Conservation (phyloP, 495 filamentous ascomycete genomes). For the Podospora anserina region DNA sequence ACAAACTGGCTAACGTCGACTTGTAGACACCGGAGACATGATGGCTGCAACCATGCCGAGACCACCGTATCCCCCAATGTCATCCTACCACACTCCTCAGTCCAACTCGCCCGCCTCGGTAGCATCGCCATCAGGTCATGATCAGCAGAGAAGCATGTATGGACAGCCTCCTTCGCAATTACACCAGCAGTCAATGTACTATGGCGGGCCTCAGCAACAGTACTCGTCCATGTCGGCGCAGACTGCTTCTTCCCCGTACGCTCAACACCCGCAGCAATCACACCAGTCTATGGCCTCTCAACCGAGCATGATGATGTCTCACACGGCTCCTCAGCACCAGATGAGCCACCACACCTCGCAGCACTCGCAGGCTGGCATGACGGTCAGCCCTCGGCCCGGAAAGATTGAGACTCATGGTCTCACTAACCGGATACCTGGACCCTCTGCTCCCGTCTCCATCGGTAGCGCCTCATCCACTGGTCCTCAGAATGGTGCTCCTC, state of each 20-base stretch:
- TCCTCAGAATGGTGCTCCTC: constrained; percentile 50
- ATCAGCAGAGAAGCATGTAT: constrained; percentile 84
- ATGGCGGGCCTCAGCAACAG: constrained; percentile 54
- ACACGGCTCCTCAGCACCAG: constrained; percentile 51
- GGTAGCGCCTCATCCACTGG: constrained; percentile 40
- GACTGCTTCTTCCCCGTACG: constrained; percentile 69
- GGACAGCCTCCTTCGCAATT: constrained; percentile 74
- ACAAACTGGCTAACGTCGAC: constrained; percentile 26
- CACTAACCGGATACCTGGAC: constrained; percentile 52
- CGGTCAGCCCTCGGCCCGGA: constrained; percentile 57
- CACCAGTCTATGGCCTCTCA: constrained; percentile 59
- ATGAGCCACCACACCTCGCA: constrained; percentile 46
- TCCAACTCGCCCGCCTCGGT: constrained; percentile 96
- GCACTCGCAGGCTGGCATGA: constrained; percentile 51
- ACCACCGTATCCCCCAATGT: constrained; percentile 79
- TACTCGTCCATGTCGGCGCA: constrained; percentile 68
- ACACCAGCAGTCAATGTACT: constrained; percentile 70
- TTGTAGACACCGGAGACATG: constrained; percentile 75
- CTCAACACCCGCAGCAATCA: constrained; percentile 66
- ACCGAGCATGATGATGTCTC: constrained; percentile 56
- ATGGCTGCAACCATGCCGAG: constrained; percentile 92
- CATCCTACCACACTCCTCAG: constrained; percentile 82
- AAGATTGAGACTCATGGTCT: constrained; percentile 60
- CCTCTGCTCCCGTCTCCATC: constrained; percentile 54
- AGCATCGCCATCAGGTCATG: constrained; percentile 81